Base-by-base conservation (phyloP, 2,329 filamentous ascomycete species). In the Epichloe scottii region DNA sequence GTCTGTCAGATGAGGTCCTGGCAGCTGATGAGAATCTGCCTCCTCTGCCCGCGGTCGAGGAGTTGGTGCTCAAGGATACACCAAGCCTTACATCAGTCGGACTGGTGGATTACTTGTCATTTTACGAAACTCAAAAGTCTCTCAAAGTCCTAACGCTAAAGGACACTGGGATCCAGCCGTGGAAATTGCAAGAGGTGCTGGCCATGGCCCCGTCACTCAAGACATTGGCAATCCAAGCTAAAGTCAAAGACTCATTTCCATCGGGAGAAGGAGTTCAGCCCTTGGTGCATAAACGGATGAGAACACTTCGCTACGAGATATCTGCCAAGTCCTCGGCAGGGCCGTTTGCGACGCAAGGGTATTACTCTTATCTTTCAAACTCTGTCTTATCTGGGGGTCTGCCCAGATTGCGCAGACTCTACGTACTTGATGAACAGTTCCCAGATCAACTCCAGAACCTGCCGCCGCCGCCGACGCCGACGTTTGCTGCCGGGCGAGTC, bases 321-420 rank as follows among this genome's bases (percentile, higher is more conserved):
- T 84, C 80, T 11, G 76, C 81, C 3, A 72, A 72, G 10, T 69
- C 78, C 0, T 65, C 72, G 4, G 70, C 78, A 0, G 78, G 81
- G 21, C 74, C 82, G 11, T 85, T 80, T 54, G 69, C 73, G 8
- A 76, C 76, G 0, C 67, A 72, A 10, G 77, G 76, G 17, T 94
- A 95, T 70, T 95, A 96, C 67, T 79, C 81, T 54, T 95, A 95
- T 66, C 79, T 97, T 19, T 83, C 88, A 26, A 79, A 79, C n/a
- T 95, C 88, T 0, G 78, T 97, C 34, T 79, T 93, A 54, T 78
- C 81, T 15, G 85, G 84, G 55, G 78, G 81, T 7, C 75, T 97
- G 7, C 89, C 89, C 1, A 78, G 77, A 37, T 75, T 97, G 8
- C 76, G 76, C 37, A 79, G 83, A 21, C 77, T 97, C 7, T 96